phyloP scores from a whole-genome alignment of 345 rosid genomes.

The Brassica juncea region DNA sequence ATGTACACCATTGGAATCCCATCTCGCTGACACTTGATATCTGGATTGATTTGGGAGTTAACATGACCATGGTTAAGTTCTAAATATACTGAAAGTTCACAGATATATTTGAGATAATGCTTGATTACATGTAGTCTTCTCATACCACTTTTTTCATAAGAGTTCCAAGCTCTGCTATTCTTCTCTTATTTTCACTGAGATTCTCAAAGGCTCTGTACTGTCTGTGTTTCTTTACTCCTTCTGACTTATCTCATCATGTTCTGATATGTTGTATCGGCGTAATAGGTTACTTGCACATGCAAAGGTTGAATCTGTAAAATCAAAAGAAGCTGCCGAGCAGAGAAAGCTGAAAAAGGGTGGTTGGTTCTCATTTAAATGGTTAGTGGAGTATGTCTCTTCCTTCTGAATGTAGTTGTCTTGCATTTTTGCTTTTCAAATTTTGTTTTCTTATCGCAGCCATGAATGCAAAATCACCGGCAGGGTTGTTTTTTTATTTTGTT shows the following conservation, averaged over 20 bases:
- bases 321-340: conserved; percentile 92
- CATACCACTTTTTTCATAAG: neutral
- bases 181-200: conserved; percentile 18
- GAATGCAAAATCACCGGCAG: conserved; percentile 8
- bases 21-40: conserved; percentile 16
- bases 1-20: conserved; percentile 10
- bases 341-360: conserved; percentile 70
- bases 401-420: conserved; percentile 10
- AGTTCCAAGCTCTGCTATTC: conserved; percentile 19
- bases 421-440: conserved; percentile 11
- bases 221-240: conserved; percentile 10
- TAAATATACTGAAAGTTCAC: conserved; percentile 1
- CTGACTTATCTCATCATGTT: conserved; percentile 5
- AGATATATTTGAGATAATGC: neutral
- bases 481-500: neutral
- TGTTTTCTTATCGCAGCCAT: neutral
- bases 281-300: conserved; percentile 98
- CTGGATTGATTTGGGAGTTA: conserved; percentile 21
- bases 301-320: conserved; percentile 87
- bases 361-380: conserved; percentile 92
- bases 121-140: conserved; percentile 9
- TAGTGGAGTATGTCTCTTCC: conserved; percentile 39
- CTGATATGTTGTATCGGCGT: conserved; percentile 20
- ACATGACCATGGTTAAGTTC: conserved; percentile 18
- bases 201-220: conserved; percentile 21